Base-by-base conservation (phyloP, 73 alveolate genomes). In the Paramecium caudatum region DNA sequence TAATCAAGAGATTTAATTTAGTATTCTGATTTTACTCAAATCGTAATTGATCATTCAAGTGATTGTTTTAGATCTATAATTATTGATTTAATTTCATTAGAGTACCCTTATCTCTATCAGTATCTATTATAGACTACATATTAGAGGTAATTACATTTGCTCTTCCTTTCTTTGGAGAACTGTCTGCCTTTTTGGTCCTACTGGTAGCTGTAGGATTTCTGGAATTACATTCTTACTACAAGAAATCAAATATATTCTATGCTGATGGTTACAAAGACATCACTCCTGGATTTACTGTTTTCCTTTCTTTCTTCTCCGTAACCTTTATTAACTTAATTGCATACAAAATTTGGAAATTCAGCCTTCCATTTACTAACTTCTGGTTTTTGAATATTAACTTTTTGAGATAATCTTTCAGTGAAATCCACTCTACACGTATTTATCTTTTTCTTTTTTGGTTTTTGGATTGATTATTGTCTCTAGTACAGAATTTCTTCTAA, bases 141-240 rank as follows among this genome's bases (percentile, higher is more conserved):
- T 55, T 8, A 49, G n/a, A 23, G 9, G 12, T 23, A 9, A 55
- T 3, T 55, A 55, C 80, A 55, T 55, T 55, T 12, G 80, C 80
- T 9, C 80, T 55, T 55, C 80, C 80, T 55, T 55, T 55, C n/a
- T 55, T 55, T 23, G 80, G 80, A 23, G 80, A 55, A 55, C 80
- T 23, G 9, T 55, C 80, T 12, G 46, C 41, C 17, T 55, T 55
- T 55, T 55, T 55, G 12, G 46, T 55, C 30, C 80, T 55, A 55
- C 46, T 43, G 23, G 80, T 55, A 9, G n/a, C n/a, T 10, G 80
- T 55, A 4, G 80, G 80, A 55, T 55, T 55, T 55, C 80, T 55
- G 80, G 46, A 27, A 49, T 49, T 49, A 55, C 80, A 27, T 9
- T 55, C 80, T 55, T 16, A 10, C 1, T 37, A 55, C 10, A 55